phyloP scores from a whole-genome alignment of 1,139 yeast species.

The Candida sanyaensis region DNA sequence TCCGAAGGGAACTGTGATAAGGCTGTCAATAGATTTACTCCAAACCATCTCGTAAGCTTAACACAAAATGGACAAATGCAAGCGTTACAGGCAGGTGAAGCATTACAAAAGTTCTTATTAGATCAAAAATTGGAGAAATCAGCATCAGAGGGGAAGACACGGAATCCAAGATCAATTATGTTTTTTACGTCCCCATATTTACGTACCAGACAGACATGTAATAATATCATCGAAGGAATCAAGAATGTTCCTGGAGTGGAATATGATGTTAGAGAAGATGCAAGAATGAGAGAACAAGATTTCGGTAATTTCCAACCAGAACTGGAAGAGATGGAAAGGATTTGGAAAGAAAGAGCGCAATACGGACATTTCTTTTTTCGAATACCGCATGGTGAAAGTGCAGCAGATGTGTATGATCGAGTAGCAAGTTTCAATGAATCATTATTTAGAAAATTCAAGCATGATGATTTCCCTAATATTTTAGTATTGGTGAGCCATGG shows the following conservation, averaged over 20 bases:
- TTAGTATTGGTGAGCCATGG: constrained; percentile 90
- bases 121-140: constrained; percentile 4
- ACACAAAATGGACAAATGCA: constrained; percentile 69
- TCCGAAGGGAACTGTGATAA: constrained; percentile 88
- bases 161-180: constrained; percentile 38
- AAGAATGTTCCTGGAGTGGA: constrained; percentile 49
- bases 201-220: constrained; percentile 80
- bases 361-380: constrained; percentile 92
- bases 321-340: constrained; percentile 71
- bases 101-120: constrained; percentile 53
- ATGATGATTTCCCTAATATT: constrained; percentile 66
- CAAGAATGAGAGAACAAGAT: constrained; percentile 90
- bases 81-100: constrained; percentile 68
- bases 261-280: constrained; percentile 73
- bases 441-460: constrained; percentile 73
- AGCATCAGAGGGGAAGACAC: neutral
- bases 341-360: constrained; percentile 80
- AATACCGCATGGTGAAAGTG: constrained; percentile 92
- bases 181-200: constrained; percentile 84
- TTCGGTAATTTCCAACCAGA: constrained; percentile 89
- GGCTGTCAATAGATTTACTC: constrained; percentile 68
- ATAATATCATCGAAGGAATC: constrained; percentile 63
- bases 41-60: constrained; percentile 76
- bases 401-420: constrained; percentile 92
- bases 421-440: constrained; percentile 90